These are phyloP conservation scores for Penicillium digitatum DNA, from an alignment of 2,329 filamentous ascomycete genomes.

Conservation along the genomic window DNA sequence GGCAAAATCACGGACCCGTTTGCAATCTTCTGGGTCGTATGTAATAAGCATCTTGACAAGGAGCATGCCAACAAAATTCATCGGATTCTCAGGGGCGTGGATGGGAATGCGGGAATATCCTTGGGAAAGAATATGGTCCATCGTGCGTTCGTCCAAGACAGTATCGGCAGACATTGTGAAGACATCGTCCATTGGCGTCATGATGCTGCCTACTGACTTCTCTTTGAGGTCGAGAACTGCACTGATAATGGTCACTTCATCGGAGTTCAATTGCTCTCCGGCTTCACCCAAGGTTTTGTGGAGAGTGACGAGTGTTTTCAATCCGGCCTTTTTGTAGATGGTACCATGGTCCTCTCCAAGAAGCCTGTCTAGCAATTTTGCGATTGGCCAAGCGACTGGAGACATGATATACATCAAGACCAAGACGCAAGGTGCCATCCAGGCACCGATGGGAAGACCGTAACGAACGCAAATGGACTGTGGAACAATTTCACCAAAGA, in stretches of 20 bases:
- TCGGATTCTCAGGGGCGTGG: constrained; percentile 74
- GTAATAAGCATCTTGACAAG: constrained; percentile 98
- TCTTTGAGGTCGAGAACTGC: constrained; percentile 94
- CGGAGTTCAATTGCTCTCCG: constrained; percentile 83
- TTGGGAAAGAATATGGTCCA: constrained; percentile 87
- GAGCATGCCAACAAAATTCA: constrained; percentile 95
- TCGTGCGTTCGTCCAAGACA: constrained; percentile 84
- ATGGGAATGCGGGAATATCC: constrained; percentile 97
- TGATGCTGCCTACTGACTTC: constrained; percentile 89
- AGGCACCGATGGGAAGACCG: constrained; percentile 89
- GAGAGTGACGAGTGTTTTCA: constrained; percentile 93
- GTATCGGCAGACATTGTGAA: constrained; percentile 97
- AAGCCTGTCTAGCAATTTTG: constrained; percentile 88
- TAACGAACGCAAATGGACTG: constrained; percentile 96
- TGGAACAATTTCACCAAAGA: constrained; percentile 94
- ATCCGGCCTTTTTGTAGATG: constrained; percentile 93
- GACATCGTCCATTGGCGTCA: constrained; percentile 98
- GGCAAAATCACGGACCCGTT: constrained; percentile 82
- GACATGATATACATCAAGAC: constrained; percentile 87
- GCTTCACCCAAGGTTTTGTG: constrained; percentile 87
- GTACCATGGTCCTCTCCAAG: constrained; percentile 94
- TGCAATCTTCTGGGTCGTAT: constrained; percentile 91
- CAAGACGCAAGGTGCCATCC: constrained; percentile 84
- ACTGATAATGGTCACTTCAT: constrained; percentile 98
- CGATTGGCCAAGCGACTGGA: constrained; percentile 88